Base-by-base conservation (phyloP, 352 stramenopile species). In the Phytopythium boreale region DNA sequence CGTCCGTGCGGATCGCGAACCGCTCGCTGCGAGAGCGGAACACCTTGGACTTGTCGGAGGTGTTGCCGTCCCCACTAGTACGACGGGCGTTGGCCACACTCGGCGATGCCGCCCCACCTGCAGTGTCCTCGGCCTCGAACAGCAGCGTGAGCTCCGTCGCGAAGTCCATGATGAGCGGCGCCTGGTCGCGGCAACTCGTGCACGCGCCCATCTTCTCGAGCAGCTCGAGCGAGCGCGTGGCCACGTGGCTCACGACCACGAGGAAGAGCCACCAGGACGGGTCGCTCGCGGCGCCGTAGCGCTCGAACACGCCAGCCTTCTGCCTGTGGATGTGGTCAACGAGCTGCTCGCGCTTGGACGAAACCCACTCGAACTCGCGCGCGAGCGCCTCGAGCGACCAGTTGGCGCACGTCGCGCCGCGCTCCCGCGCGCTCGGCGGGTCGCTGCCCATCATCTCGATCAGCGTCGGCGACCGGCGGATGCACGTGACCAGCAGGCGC, bases 261-360 rank as follows among this genome's bases (percentile, higher is more conserved):
- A 91, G 76, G 57, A 76, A 80, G 26, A 91, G 46, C 80, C 82
- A 91, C 82, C 82, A 91, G 5, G 70, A 67, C 39, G 71, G 72
- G 59, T 76, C 75, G 1, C 74, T 74, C 2, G 68, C 68, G 24
- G 61, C 65, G 0, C 52, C 49, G 36, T 62, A 34, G 15, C 74
- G 70, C 29, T 69, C 64, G 11, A 43, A 44, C 52, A 27, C 10
- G 11, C 11, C 20, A 4, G 14, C n/a, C 29, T 59, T 59, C 24
- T 76, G 57, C 12, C 80, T 57, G 19, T 80, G 69, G 20, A 90
- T 56, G 41, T 79, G 62, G 37, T 84, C 74, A 36, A 63, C 75
- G 20, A 90, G 52, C n/a, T 81, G 67, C 20, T 84, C 70, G 20
- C 79, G 80, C 58, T 87, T 82, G 36, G 77, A 67, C 0, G 72